Base-by-base conservation (phyloP, 2,329 filamentous ascomycete species). In the Penicillium griseofulvum region DNA sequence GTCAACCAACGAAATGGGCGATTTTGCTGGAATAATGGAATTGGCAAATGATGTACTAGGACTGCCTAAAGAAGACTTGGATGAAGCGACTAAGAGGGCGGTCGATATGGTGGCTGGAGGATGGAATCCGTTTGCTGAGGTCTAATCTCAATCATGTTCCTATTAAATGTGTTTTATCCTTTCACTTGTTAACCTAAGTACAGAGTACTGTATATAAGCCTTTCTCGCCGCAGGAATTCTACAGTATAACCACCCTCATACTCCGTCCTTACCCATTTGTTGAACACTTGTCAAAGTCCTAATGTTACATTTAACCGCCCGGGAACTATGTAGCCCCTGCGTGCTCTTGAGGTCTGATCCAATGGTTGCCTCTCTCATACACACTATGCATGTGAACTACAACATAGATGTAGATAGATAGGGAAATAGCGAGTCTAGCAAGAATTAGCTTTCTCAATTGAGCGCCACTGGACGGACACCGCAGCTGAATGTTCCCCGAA, bases 21-120 rank as follows among this genome's bases (percentile, higher is more conserved):
- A 61, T 44, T 61, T 52, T 22, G 59, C 59, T 7, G 42, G 28
- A 4, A 59, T 28, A 1, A 42, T 37, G 28, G 28, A 36, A 7
- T 5, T 44, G 39, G 54, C 45, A 11, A 61, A 61, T 55, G 46
- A 49, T 28, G 8, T 14, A 9, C 28, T 61, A 4, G 49, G 52
- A 0, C 28, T 61, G 0, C 57, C 59, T 12, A 28, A 52, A 24
- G 59, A 61, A 31, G 46, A 57, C 29, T 48, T 61, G 12, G 59
- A 61, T 48, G 51, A 61, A 24, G 59, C 59, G 9, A 61, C 59
- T 11, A 54, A 47, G 49, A 51, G 59, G 33, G 47, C 28, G n/a
- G 57, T 57, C 8, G 54, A 55, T 11, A 61, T 61, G 59, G 46
- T 61, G 4, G 49, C 55, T 36, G 34, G 19, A 26, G 57, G 57